Conservation (phyloP, 495 filamentous ascomycete genomes). For the Pyrenopolyporus hunteri region DNA sequence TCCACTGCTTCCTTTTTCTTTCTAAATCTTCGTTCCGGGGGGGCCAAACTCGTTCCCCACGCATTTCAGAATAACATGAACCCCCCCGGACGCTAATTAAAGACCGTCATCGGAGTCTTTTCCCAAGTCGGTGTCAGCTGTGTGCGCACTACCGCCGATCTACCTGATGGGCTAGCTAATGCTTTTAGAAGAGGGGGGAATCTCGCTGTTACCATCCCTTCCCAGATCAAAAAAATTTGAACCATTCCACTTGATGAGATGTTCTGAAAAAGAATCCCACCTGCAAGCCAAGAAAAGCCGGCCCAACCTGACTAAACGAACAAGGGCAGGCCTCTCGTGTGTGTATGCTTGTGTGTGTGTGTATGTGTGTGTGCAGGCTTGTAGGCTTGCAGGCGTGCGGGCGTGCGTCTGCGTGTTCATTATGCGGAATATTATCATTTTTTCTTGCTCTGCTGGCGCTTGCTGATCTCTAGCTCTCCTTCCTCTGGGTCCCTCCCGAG, state of each 20-base stretch:
- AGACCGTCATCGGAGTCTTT: conserved; percentile 41
- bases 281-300: conserved; percentile 31
- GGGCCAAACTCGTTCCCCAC: conserved; percentile 13
- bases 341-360: conserved; percentile 11
- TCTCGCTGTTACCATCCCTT: conserved; percentile 36
- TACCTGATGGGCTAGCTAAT: conserved; percentile 27
- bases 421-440: conserved; percentile 14
- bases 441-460: conserved; percentile 34
- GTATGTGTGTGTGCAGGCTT: conserved; percentile 20
- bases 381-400: too few species aligned
- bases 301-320: conserved; percentile 31
- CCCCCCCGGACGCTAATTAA: conserved; percentile 38
- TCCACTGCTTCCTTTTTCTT: conserved; percentile 37
- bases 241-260: conserved; percentile 23
- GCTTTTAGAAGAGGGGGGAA: conserved; percentile 15
- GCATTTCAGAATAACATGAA: too few species aligned
- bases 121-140: conserved; percentile 34
- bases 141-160: conserved; percentile 29
- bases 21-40: conserved; percentile 19
- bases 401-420: neutral
- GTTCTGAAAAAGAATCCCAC: conserved; percentile 26
- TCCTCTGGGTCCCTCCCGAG: conserved; percentile 1
- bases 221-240: conserved; percentile 30
- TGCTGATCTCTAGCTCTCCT: conserved; percentile 27
- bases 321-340: conserved; percentile 28